Evolutionary conservation across 768 basidiomycete genomes (phyloP).

Genomic region (Dendrothele bispora): DNA sequence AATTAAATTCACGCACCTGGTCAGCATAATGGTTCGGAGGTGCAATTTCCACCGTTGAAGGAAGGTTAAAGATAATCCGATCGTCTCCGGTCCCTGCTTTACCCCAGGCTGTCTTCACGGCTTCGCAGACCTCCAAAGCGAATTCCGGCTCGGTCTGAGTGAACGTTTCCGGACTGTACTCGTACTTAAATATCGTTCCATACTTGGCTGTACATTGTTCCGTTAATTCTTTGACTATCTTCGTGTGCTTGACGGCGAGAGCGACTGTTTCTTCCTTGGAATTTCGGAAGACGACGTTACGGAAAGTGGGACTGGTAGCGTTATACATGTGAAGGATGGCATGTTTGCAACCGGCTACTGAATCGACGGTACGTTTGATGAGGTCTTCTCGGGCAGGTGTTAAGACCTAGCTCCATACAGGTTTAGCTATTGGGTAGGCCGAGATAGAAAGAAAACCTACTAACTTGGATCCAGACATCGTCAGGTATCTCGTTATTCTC

Average conservation of each 20-base stretch:
- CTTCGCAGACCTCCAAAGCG: constrained; percentile 89
- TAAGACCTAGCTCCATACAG: constrained; percentile 65
- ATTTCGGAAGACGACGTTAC: constrained; percentile 92
- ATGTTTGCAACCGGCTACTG: constrained; percentile 84
- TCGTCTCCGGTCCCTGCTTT: constrained; percentile 80
- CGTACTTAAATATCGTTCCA: constrained; percentile 90
- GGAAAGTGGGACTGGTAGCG: constrained; percentile 92
- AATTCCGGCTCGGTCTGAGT: constrained; percentile 97
- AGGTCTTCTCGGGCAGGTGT: constrained; percentile 96
- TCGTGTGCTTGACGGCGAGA: constrained; percentile 86
- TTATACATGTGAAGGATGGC: constrained; percentile 99
- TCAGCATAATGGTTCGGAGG: constrained; percentile 99
- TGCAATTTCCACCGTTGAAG: constrained; percentile 95
- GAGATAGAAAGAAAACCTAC: constrained; percentile 22
- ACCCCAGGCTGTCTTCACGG: constrained; percentile 91
- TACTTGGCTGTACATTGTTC: constrained; percentile 82
- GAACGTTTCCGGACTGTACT: constrained; percentile 99
- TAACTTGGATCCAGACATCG: constrained; percentile 96
- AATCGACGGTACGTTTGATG: constrained; percentile 85
- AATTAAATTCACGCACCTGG: constrained; percentile 54
- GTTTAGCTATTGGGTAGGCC: constrained; percentile 14
- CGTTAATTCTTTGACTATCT: constrained; percentile 80
- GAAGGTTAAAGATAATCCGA: constrained; percentile 96
- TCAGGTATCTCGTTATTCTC: constrained; percentile 84
- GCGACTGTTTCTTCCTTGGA: constrained; percentile 90